Percentiles rank a stretch among this genome's conserved stretches.
phyloP scores from a whole-genome alignment of 129 eudicot species.

The Artemisia annua region DNA sequence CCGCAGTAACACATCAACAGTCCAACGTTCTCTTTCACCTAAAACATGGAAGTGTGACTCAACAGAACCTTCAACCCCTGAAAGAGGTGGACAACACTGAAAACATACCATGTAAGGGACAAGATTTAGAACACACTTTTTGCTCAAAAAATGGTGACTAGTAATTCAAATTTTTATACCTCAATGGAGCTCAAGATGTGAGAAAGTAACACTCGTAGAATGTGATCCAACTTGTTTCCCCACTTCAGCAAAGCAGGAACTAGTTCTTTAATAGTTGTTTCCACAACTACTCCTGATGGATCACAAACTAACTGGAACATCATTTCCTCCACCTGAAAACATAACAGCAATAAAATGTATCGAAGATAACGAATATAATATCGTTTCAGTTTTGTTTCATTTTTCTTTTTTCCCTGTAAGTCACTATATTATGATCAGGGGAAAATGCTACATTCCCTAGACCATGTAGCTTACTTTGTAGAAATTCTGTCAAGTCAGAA shows the following conservation, averaged over 20 bases:
- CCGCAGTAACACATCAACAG: constrained; percentile 75
- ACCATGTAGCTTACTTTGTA: constrained; percentile 97
- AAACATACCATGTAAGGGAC: constrained; percentile 36
- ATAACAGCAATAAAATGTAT: constrained; percentile 35
- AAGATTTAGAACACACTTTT: constrained; percentile 11
- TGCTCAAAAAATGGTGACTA: constrained; percentile 9
- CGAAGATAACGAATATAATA: constrained; percentile 32
- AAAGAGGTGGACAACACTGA: constrained; percentile 95
- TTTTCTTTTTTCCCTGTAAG: constrained; percentile 35
- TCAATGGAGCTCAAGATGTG: constrained; percentile 76
- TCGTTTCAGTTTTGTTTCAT: constrained; percentile 12
- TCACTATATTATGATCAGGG: constrained; percentile 67
- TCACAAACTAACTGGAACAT: constrained; percentile 95
- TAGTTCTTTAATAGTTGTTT: constrained; percentile 71
- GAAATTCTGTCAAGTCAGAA: constrained; percentile 91
- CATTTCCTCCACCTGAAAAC: constrained; percentile 92
- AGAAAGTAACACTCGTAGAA: constrained; percentile 66
- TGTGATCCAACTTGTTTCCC: constrained; percentile 86
- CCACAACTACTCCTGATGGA: constrained; percentile 94
- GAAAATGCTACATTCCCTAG: constrained; percentile 81
- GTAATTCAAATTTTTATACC: constrained; percentile 42
- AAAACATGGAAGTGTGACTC: constrained; percentile 86
- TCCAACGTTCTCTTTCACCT: constrained; percentile 99
- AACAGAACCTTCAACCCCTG: constrained; percentile 90
- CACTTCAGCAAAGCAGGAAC: constrained; percentile 87